Base-by-base conservation (phyloP, 73 alveolate genomes). In the Paramecium primaurelia region DNA sequence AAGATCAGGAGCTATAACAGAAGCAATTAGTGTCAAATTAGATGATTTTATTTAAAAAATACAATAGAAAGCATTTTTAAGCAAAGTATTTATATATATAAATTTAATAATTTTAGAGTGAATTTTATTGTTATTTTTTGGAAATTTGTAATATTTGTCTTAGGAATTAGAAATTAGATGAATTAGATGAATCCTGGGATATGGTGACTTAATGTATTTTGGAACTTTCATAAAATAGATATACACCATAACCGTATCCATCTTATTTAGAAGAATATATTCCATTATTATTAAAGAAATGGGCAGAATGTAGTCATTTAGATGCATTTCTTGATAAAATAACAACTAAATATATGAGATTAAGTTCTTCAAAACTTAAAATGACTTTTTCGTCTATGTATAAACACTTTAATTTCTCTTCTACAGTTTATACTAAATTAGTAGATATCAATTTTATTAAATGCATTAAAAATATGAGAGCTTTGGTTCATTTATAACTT, bases 271-370 rank as follows among this genome's bases (percentile, higher is more conserved):
- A 77, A 8, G 90, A 77, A 16, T 77, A 42, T 20, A 77, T 77
- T 36, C 71, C 90, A 22, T 6, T 77, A 77, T 45, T 77, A 7
- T 77, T 77, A 16, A 77, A 77, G 49, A 77, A 77, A 8, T 77
- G 90, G 90, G 90, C 90, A 20, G 68, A 40, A 45, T 38, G 73
- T 11, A 77, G 59, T 40, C 45, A 77, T 42, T 77, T 77, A 20
- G 90, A 77, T 38, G 71, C 68, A 42, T 77, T 77, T 77, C 37
- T 77, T 8, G 73, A 77, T 20, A 77, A 77, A 45, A 38, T 77
- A 12, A 77, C 71, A 16, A 38, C 68, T 22, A 77, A 77, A 77
- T 77, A 77, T 12, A 42, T 38, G 38, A 42, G 49, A 22, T 45
- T 77, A 42, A 42, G 73, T 42, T 38, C 71, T 0, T 45, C 90